Base-by-base conservation (phyloP, 2,329 filamentous ascomycete species). In the Diaporthe amygdali region DNA sequence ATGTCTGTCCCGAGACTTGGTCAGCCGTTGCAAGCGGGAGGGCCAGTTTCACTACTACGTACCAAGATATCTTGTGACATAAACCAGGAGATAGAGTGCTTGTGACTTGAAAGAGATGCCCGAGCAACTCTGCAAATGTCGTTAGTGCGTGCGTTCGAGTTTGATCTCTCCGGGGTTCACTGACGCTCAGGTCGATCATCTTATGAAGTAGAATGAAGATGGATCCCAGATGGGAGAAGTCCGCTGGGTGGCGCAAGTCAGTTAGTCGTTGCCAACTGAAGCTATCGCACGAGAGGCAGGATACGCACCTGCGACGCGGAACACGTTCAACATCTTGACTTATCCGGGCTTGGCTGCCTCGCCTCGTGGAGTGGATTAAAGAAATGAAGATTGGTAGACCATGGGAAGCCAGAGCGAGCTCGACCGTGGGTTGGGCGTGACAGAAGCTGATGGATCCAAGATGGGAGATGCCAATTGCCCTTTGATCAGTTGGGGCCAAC, bases 41-140 rank as follows among this genome's bases (percentile, higher is more conserved):
- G 9, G 32, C 6, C 12, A 41, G 22, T 34, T 59, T 20, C 30
- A 66, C 52, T 27, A 30, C n/a, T 77, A 68, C 82, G 69, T 85
- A 94, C 93, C 93, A 74, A 99, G 89, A 83, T 99, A 99, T 79
- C 96, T 91, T 74, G 95, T 97, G 52, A 97, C 81, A 83, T 99
- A 99, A 78, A 99, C 96, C 54, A 97, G 85, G 76, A 98, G 87
- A 84, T 99, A 99, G 70, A 99, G 89, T 64, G 92, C 94, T 88
- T 99, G 96, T 73, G 96, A 98, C 83, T 99, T 99, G 89, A 99
- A 98, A 20, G 96, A 99, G 83, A 99, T 96, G 77, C 96, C 96
- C 51, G 96, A 92, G 82, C 95, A 97, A 87, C 95, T 98, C 96
- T 98, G 80, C n/a, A 69, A 75, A 63, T 77, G 74, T 66, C 39